Conservation (phyloP, 179 eudicot species). For the Vitellaria paradoxa region DNA sequence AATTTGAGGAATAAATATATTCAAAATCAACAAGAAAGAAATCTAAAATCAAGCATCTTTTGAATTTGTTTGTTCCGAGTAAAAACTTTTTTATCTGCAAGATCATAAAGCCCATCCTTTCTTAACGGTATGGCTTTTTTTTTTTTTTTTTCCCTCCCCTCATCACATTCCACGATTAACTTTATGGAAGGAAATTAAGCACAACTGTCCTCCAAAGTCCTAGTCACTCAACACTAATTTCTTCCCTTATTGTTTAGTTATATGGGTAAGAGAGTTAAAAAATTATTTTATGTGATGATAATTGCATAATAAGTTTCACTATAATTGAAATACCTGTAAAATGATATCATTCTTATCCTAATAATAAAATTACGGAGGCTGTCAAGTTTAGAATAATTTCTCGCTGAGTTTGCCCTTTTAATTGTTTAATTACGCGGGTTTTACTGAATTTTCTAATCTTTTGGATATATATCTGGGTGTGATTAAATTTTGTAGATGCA, state of each 20-base stretch:
- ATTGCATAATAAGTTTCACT: no score
- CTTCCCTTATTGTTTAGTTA: neutral
- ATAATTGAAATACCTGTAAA: no score
- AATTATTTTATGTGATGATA: no score
- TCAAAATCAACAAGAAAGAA: neutral
- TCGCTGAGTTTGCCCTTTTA: no score
- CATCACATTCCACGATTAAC: neutral
- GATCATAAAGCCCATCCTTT: neutral
- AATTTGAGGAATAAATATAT: neutral
- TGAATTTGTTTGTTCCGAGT: neutral
- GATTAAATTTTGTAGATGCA: slow-evolving; percentile 47
- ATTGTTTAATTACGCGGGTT: neutral
- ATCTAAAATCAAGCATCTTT: neutral
- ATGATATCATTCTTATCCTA: no score
- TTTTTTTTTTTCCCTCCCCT: no score
- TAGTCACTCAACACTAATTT: neutral
- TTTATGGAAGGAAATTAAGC: neutral
- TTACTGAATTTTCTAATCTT: neutral
- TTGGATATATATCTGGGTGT: no score
- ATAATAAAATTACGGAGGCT: no score
- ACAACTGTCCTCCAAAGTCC: neutral
- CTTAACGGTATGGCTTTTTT: neutral
- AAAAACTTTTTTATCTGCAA: neutral
- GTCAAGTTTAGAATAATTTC: no score
- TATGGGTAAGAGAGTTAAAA: no score